Evolutionary conservation across 352 stramenopile species (phyloP).

Genomic region (Pythium angustatum): DNA sequence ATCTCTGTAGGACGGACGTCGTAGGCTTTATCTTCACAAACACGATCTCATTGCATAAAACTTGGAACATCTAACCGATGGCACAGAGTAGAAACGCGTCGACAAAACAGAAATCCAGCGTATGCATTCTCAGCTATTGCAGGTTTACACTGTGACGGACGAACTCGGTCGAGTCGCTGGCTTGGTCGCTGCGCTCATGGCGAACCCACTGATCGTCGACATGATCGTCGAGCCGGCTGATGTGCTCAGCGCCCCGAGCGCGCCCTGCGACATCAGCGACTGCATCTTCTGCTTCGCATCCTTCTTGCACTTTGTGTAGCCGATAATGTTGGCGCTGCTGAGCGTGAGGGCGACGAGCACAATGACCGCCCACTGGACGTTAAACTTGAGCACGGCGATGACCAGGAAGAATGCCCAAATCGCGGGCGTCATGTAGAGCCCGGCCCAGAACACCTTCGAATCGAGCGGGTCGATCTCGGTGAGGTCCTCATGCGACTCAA

Average conservation of each 20-base stretch:
- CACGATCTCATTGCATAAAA: neutral
- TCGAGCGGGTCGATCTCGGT: constrained; percentile 88
- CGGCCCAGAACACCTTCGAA: constrained; percentile 94
- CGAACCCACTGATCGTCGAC: constrained; percentile 72
- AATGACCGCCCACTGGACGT: constrained; percentile 94
- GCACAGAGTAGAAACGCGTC: neutral
- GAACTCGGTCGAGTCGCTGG: constrained; percentile 15
- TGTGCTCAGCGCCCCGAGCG: constrained; percentile 63
- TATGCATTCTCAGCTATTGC: neutral
- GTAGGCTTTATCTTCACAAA: neutral
- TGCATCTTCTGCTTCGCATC: constrained; percentile 87
- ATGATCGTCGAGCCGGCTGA: constrained; percentile 74
- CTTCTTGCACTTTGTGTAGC: constrained; percentile 97
- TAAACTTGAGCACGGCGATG: constrained; percentile 92
- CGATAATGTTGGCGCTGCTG: constrained; percentile 95
- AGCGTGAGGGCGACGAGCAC: constrained; percentile 92
- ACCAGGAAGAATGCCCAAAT: constrained; percentile 92
- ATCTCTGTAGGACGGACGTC: neutral
- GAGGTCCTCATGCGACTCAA: constrained; percentile 94
- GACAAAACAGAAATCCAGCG: neutral
- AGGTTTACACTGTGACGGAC: constrained; percentile 44
- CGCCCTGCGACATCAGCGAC: constrained; percentile 75
- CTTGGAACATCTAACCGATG: neutral
- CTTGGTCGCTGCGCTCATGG: constrained; percentile 47
- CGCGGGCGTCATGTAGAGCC: constrained; percentile 93